Evolutionary conservation across 1,284 basidiomycete species (phyloP), one percentile per base, ranked within the genome.

Genomic region (Clitocybe nebularis): DNA sequence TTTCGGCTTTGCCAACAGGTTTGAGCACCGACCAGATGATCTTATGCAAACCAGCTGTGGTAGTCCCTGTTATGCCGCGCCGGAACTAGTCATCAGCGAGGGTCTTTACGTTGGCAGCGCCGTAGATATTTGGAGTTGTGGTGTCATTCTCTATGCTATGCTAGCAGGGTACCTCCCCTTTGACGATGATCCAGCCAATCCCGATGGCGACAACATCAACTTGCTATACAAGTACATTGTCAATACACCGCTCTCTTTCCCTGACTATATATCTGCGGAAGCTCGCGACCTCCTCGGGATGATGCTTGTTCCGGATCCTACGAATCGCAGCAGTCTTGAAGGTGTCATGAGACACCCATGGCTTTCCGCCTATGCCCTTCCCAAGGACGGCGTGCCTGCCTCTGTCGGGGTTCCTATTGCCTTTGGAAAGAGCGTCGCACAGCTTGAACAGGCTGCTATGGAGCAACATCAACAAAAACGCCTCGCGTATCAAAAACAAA

Each of bases 201-300:
- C 96, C 2, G 96, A 99, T 50, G 96, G 96, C 45, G 94, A 99
- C 71, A 99, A 99, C 69, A 99, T 99, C 75, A 99, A 98, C 61
- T 75, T 98, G n/a, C 74, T 99, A 39, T 99, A 99, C 82, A 93
- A 91, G 64, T 99, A 99, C 69, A 99, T 99, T 66, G 89, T 98
- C 67, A 93, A 85, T 71, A 97, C 94, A 0, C 88, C 89, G 1
- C 81, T 97, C 46, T 89, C 90, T 23, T 97, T 96, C 72, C 93
- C 93, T 10, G 91, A 95, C 35, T 93, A 95, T 66, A 82, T 97
- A 54, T 89, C 89, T 5, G 60, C 73, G 4, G 81, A 85, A 44
- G 93, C 90, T 17, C 76, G 87, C 84, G 64, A 68, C 46, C 57
- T 71, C 19, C 55, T 72, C 5, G 57, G 79, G 36, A 77, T 83